These are phyloP conservation scores for Lactarius sp. DNA, from an alignment of 768 basidiomycete genomes.

Conservation along the genomic window DNA sequence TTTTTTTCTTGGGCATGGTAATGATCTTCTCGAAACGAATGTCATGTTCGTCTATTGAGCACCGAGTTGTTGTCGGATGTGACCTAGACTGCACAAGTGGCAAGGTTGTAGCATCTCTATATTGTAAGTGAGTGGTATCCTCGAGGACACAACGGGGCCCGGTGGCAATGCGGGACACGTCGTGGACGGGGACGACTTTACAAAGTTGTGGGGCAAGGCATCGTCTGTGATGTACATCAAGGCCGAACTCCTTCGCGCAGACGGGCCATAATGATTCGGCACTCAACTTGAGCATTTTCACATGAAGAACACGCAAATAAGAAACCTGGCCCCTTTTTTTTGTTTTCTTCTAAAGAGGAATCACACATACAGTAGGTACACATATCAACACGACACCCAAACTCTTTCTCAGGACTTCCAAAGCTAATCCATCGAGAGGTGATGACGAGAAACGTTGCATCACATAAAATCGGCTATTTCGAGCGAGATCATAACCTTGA, in stretches of 20 bases:
- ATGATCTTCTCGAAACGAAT: no score
- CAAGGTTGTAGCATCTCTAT: no score
- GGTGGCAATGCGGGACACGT: background rate
- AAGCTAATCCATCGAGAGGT: background rate
- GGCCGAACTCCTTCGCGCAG: background rate
- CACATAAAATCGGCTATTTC: background rate
- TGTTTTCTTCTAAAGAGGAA: no score
- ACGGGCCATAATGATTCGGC: background rate
- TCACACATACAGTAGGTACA: no score
- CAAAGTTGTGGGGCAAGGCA: constrained; percentile 4
- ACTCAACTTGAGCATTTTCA: constrained; percentile 9
- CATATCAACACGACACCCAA: no score
- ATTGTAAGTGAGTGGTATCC: background rate
- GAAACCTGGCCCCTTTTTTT: no score
- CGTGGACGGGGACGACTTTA: background rate
- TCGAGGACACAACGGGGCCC: no score
- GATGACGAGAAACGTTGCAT: background rate
- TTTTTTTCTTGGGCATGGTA: no score
- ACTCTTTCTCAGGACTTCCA: no score
- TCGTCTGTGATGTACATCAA: background rate
- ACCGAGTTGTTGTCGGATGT: no score
- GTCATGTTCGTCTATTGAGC: no score
- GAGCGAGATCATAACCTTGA: constrained; percentile 1
- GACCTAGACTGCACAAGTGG: no score
- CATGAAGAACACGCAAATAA: background rate